Base-by-base conservation (phyloP, 2,329 filamentous ascomycete genomes). In the Endoconidiophora polonica region DNA sequence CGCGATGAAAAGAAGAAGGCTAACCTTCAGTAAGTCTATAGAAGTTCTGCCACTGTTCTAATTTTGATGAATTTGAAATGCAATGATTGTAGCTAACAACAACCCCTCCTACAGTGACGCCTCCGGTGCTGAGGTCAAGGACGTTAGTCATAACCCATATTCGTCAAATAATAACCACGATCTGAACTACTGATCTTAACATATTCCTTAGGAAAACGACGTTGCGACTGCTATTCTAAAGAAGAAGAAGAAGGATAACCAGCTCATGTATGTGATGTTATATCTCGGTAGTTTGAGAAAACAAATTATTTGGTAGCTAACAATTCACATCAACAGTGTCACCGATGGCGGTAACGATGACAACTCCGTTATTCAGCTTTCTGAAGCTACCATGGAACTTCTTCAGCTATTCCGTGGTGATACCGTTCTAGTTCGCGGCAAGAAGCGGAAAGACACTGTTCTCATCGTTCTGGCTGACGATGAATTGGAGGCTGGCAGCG, bases 221-320 rank as follows among this genome's bases (percentile, higher is more conserved):
- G 86, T 82, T 55, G 79, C 91, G 48, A 98, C 91, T 43, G 91
- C 91, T 58, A 98, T 98, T 60, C 78, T 98, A 62, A 96, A 95
- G 75, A 96, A 96, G 78, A 98, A 98, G 83, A 98, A 98, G 88
- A 98, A 98, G 86, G 88, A 88, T 60, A 98, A 98, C 71, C 93
- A 90, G 63, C 71, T 98, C 66, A 94, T 98, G 87, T 94, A 74
- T 66, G 81, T 67, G 59, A 57, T 23, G 36, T 48, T 43, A 46
- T 4, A 48, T 54, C 48, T 46, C 37, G 16, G 29, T 22, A 43
- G 10, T 18, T 6, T 46, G 5, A 36, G 20, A 37, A 20, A 20
- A 12, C 33, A n/a, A 26, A 24, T 16, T 36, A 9, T 9, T 3
- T 18, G n/a, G 7, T 36, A 33, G 26, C 9, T 22, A n/a, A 6